Base-by-base conservation (phyloP, 495 filamentous ascomycete genomes). In the Penicillium maclennaniae region DNA sequence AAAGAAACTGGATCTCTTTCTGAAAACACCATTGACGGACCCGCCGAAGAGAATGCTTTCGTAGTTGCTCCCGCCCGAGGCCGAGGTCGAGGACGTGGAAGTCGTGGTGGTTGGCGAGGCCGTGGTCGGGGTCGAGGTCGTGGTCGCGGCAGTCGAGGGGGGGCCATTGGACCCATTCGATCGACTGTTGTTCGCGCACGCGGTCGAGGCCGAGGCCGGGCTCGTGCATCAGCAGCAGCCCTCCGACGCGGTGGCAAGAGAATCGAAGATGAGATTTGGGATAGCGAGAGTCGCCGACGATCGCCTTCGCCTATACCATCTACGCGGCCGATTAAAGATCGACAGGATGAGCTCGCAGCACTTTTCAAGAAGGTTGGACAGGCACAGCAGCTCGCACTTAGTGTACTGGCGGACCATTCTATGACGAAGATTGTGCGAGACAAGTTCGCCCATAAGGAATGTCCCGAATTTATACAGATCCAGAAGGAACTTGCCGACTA, bases 281-380 rank as follows among this genome's bases (percentile, higher is more conserved):
- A 67, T n/a, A 49, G 39, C 20, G 63, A 62, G 8, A 56, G 49
- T 34, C 51, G 69, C 25, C 60, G 66, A 17, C 74, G 66, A 17
- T 68, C 72, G 8, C 71, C 69, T 3, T 69, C 67, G 7, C 74
- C 71, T 6, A 68, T 56, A 50, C 63, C 67, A 7, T 51, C 53
- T 9, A 69, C 69, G 4, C 66, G 72, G 43, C 70, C 61, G 19
- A 63, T 78, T 9, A 70, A 70, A 26, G 56, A 66, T 23, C 71
- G 74, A 6, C 73, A 76, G 53, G 71, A 68, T 4, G 68, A 75
- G 49, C 31, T 82, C 28, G 68, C 72, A 28, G 58, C 62, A 14
- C 53, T 70, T 1, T 78, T 79, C 53, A 76, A 72, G 58, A 69
- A 67, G 31, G 60, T 78, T 21, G 74, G 70, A 37, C 61, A 67